Evolutionary conservation across 768 basidiomycete species (phyloP).

Genomic region (Mycena haematopus): DNA sequence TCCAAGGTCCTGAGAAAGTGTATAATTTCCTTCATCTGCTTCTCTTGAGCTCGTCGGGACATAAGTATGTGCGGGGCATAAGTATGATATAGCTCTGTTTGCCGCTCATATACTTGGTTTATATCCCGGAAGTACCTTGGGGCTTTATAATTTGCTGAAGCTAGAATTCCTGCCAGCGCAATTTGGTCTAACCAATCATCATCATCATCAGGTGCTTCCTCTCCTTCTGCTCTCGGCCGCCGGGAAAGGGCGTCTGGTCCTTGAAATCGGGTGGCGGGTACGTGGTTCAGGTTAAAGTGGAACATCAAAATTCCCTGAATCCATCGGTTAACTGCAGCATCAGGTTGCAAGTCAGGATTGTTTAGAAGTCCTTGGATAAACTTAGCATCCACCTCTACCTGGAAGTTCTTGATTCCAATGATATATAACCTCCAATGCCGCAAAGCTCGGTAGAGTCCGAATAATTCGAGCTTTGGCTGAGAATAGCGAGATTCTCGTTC

Average conservation of each 20-base stretch:
- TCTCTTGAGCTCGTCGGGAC: not conserved
- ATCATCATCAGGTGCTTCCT: not conserved
- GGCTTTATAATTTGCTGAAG: too few species aligned
- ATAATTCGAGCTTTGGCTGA: slow-evolving; percentile 30
- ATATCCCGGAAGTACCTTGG: not conserved
- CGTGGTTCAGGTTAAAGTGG: not conserved
- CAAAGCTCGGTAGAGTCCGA: not conserved
- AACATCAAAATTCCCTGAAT: not conserved
- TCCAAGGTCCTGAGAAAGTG: not conserved
- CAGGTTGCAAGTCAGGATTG: not conserved
- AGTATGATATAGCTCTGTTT: not conserved
- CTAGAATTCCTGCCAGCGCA: too few species aligned
- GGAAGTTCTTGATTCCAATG: not conserved
- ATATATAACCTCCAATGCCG: not conserved
- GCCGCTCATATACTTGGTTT: not conserved
- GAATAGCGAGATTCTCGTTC: slow-evolving; percentile 31
- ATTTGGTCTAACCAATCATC: not conserved
- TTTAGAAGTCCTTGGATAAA: not conserved
- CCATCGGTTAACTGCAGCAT: too few species aligned
- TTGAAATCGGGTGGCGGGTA: not conserved
- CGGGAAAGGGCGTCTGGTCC: not conserved
- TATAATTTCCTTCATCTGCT: not conserved
- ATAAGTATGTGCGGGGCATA: too few species aligned
- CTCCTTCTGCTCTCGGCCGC: not conserved
- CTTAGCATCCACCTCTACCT: not conserved